Evolutionary conservation across 2,329 filamentous ascomycete species (phyloP).

Genomic region (Curvularia hawaiiensis): DNA sequence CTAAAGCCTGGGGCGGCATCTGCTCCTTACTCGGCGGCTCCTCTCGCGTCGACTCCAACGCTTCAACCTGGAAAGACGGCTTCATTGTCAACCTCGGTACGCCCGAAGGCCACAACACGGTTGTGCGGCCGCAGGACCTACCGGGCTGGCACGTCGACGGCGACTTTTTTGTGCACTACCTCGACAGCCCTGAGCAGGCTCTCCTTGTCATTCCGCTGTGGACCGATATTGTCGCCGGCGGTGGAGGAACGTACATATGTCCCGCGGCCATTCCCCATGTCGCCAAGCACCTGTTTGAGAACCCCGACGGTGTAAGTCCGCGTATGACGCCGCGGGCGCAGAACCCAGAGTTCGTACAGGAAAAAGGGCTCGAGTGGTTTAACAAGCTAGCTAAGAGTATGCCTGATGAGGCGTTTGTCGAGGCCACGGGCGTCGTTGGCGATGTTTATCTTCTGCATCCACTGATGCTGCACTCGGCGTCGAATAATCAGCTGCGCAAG

Average conservation of each 20-base stretch:
- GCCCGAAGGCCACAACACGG: constrained; percentile 54
- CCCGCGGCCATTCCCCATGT: constrained; percentile 63
- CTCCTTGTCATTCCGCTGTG: constrained; percentile 72
- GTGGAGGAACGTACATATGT: constrained; percentile 70
- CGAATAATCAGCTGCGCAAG: constrained; percentile 55
- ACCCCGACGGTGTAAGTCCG: constrained; percentile 70
- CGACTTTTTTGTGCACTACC: constrained; percentile 74
- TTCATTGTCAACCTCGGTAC: constrained; percentile 74
- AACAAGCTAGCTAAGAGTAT: constrained; percentile 46
- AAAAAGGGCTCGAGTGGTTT: constrained; percentile 54
- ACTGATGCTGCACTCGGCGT: constrained; percentile 64
- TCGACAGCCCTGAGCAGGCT: constrained; percentile 72
- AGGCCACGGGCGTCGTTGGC: constrained; percentile 60
- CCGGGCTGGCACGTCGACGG: constrained; percentile 71
- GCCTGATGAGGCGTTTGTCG: constrained; percentile 55
- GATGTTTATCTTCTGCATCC: constrained; percentile 66
- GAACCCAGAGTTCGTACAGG: constrained; percentile 53
- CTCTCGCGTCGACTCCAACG: constrained; percentile 35
- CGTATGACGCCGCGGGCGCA: constrained; percentile 63
- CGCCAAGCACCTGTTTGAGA: constrained; percentile 61
- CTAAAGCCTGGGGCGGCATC: constrained; percentile 69
- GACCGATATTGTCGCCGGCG: constrained; percentile 64
- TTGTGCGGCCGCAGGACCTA: constrained; percentile 59
- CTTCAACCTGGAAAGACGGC: constrained; percentile 66
- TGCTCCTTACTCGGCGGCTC: constrained; percentile 70